These are phyloP conservation scores for Cryptococcus maquisensis DNA, from an alignment of 1,284 basidiomycete species.

Conservation along the genomic window DNA sequence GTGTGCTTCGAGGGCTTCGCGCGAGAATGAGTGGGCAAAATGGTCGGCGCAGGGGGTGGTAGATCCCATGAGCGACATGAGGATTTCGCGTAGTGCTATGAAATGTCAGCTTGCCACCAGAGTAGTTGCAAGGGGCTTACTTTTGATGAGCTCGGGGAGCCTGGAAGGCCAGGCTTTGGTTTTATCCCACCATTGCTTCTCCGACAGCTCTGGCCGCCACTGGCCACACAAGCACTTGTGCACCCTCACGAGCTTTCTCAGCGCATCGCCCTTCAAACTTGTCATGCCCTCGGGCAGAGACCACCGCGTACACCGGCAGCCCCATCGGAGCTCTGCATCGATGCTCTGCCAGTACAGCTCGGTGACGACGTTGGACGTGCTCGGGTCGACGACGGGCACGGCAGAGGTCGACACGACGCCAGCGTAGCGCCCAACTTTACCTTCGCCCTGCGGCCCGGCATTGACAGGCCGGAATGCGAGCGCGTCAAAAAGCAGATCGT, in stretches of 20 bases:
- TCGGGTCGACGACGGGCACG: conserved; percentile 24
- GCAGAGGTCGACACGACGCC: conserved; percentile 23
- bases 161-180: conserved; percentile 62
- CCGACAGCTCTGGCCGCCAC: conserved; percentile 35
- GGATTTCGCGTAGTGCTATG: conserved; percentile 71
- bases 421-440: conserved; percentile 48
- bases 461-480: conserved; percentile 41
- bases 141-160: conserved; percentile 61
- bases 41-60: conserved; percentile 37
- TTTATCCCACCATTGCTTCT: conserved; percentile 49
- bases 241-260: conserved; percentile 37
- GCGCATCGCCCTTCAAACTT: neutral
- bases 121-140: conserved; percentile 16
- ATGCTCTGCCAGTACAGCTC: conserved; percentile 84
- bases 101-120: conserved; percentile 3
- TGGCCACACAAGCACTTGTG: conserved; percentile 60
- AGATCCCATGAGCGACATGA: conserved; percentile 68
- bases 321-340: conserved; percentile 67
- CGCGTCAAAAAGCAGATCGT: conserved; percentile 81
- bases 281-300: conserved; percentile 43
- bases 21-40: conserved; percentile 52
- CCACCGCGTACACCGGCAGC: conserved; percentile 77
- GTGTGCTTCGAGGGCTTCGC: conserved; percentile 57
- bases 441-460: conserved; percentile 62
- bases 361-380: conserved; percentile 53